A percentile compares a stretch with the other conserved stretches of the same genome.
Conservation (phyloP, 2,329 filamentous ascomycete genomes). For the Pseudocercospora macadamiae region DNA sequence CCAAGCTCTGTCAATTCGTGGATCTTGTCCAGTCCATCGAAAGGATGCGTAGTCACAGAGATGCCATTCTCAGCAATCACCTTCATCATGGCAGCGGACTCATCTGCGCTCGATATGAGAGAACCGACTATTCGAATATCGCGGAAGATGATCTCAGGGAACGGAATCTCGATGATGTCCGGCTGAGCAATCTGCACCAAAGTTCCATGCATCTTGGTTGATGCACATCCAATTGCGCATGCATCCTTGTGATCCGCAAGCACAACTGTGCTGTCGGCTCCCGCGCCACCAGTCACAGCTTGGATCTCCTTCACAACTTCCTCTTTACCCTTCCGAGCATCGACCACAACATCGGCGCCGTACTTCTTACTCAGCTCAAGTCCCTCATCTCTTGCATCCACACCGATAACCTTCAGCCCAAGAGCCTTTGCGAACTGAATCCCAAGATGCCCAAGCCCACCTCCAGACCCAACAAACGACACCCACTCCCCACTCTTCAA, state of each 20-base stretch:
- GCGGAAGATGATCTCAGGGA: conserved; percentile 56
- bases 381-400: conserved; percentile 60
- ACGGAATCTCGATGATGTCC: conserved; percentile 43
- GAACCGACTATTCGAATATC: conserved; percentile 55
- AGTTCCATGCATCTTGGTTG: conserved; percentile 63
- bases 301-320: conserved; percentile 53
- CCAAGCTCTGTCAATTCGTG: conserved; percentile 50
- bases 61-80: conserved; percentile 46
- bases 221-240: conserved; percentile 55
- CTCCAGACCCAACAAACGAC: conserved; percentile 52
- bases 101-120: conserved; percentile 39
- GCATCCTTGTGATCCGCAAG: conserved; percentile 57
- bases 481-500: conserved; percentile 46
- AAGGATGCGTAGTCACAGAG: conserved; percentile 55
- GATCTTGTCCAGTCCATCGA: conserved; percentile 57
- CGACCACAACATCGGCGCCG: conserved; percentile 57
- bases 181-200: conserved; percentile 63
- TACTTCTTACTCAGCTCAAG: conserved; percentile 51
- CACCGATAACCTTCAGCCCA: conserved; percentile 56
- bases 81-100: conserved; percentile 40
- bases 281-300: conserved; percentile 51
- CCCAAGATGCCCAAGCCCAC: conserved; percentile 59
- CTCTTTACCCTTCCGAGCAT: conserved; percentile 54
- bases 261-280: conserved; percentile 58
- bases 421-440: conserved; percentile 55